Base-by-base conservation (phyloP, 495 filamentous ascomycete genomes). In the Tuber brumale region DNA sequence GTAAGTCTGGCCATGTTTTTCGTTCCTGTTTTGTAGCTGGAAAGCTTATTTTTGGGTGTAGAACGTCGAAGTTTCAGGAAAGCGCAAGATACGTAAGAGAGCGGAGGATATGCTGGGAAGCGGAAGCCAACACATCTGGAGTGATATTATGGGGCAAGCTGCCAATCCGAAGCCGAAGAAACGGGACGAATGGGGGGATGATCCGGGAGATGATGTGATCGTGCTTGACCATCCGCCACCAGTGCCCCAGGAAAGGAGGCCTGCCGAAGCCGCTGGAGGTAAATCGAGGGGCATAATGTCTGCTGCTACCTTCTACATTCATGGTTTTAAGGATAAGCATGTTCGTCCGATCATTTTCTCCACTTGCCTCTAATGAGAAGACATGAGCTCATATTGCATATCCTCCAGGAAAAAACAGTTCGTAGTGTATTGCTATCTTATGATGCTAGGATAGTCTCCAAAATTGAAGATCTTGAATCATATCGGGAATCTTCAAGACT, bases 51-150 rank as follows among this genome's bases (percentile, higher is more conserved):
- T 35, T 66, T 35, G 27, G 2, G 27, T 19, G 57, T 6, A 66
- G 57, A 35, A 12, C n/a, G 37, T 74, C n/a, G 66, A 73, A 71
- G 48, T 19, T 79, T 79, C 37, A 76, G 87, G 88, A n/a, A 88
- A 85, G 81, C 86, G 89, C 76, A 97, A 95, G 84, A 84, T 97
- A 77, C 90, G 94, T 72, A 89, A 94, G 78, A 91, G 91, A 6
- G 91, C 93, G 66, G 96, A 93, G 81, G 89, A 90, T 77, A 93
- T 92, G 81, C 84, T 97, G 21, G 89, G 87, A 70, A 91, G 88
- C 74, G 93, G 97, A 79, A 94, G 90, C 80, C 89, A 93, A 79
- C 89, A 89, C 48, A 88, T 98, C 1, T 98, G 94, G 95, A 90
- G 90, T 19, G 93, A 95, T 77, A 96, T 99, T 76, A 88, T 96